Evolutionary conservation across 495 filamentous ascomycete species (phyloP).

Genomic region (Jackrogersella minutella): DNA sequence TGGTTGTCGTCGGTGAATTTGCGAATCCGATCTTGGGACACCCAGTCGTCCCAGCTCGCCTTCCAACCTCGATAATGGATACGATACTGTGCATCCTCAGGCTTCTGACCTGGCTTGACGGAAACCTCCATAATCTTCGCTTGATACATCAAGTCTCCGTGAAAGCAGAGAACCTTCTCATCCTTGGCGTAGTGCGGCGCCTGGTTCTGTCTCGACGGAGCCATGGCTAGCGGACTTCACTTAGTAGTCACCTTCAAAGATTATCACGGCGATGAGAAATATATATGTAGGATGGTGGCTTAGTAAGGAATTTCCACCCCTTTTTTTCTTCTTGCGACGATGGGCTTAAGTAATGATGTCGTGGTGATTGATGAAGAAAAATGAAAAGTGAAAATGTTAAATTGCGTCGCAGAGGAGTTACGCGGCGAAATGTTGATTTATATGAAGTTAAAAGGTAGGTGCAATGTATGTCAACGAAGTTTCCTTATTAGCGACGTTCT

Average conservation of each 20-base stretch:
- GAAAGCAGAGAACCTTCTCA: constrained; percentile 95
- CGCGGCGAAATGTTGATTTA: too few relatives aligned
- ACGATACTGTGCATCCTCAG: constrained; percentile 80
- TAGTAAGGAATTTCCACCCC: too few relatives aligned
- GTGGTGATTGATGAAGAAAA: too few relatives aligned
- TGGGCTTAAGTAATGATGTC: too few relatives aligned
- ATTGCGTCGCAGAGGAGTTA: too few relatives aligned
- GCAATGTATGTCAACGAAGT: not conserved
- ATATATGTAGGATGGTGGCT: not conserved
- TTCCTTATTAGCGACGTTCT: not conserved
- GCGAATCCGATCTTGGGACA: constrained; percentile 89
- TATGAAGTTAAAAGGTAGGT: not conserved
- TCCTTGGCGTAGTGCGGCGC: constrained; percentile 78
- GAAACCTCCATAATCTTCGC: constrained; percentile 87
- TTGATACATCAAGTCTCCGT: constrained; percentile 95
- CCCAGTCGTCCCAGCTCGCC: constrained; percentile 99
- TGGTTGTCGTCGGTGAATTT: constrained; percentile 95
- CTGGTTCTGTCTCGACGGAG: constrained; percentile 49
- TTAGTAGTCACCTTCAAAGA: not conserved
- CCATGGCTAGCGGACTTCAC: constrained; percentile 43
- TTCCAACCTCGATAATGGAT: constrained; percentile 99
- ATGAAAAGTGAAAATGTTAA: too few relatives aligned
- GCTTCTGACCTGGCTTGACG: constrained; percentile 69
- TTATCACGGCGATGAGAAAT: too few relatives aligned
- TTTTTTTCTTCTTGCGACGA: too few relatives aligned